A percentile compares a stretch with the other conserved stretches of the same genome.
Evolutionary conservation across 2,329 filamentous ascomycete species (phyloP).

Genomic region (Paraconiothyrium sp.): DNA sequence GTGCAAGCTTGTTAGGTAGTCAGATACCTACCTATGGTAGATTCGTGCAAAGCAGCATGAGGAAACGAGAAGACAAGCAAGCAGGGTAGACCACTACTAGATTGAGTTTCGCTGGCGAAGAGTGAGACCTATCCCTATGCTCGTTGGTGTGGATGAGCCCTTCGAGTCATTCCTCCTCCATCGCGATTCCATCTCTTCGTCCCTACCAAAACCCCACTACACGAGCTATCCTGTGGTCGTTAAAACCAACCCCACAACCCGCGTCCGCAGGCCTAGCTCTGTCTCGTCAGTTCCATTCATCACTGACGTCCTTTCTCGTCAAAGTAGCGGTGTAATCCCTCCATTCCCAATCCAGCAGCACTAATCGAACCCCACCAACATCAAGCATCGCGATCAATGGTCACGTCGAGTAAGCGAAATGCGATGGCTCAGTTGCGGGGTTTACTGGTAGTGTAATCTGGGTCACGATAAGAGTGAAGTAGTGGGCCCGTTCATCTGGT

Average conservation of each 20-base stretch:
- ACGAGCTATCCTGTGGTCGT: neutral
- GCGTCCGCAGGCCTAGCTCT: neutral
- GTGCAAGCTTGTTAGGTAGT: too few species aligned
- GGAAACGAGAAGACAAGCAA: too few species aligned
- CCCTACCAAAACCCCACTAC: neutral
- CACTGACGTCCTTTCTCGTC: conserved; percentile 19
- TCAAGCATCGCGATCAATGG: neutral
- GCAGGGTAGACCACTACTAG: too few species aligned
- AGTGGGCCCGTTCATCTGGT: neutral
- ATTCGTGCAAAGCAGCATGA: too few species aligned
- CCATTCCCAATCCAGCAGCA: conserved; percentile 12
- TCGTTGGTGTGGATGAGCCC: too few species aligned
- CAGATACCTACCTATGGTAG: too few species aligned
- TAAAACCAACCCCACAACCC: conserved; percentile 12
- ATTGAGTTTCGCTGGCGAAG: too few species aligned
- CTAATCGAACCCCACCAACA: conserved; percentile 11
- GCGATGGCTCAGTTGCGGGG: neutral
- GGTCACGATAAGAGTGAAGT: neutral
- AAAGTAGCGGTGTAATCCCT: conserved; percentile 33
- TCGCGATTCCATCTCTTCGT: neutral
- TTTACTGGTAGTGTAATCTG: neutral
- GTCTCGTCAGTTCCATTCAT: neutral
- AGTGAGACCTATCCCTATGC: too few species aligned
- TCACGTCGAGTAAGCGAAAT: too few species aligned
- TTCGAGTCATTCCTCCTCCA: neutral